Base-by-base conservation (phyloP, 306 rosid genomes). In the Hippophae tibetana region DNA sequence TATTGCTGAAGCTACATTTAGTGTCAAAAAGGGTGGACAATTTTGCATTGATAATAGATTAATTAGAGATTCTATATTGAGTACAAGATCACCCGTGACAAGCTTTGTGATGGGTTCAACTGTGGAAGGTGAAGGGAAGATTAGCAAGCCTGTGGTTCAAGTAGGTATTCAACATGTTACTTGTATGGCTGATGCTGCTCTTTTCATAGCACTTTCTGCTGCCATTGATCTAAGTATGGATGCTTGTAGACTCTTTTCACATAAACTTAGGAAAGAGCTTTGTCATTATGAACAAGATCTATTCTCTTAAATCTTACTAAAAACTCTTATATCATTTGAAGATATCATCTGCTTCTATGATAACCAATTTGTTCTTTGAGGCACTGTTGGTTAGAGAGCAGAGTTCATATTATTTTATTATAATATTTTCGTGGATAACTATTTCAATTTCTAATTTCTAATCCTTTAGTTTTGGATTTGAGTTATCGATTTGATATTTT, bases 201-300 rank as follows among this genome's bases (percentile, higher is more conserved):
- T 92, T 0, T 92, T 92, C 55, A 68, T 87, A 26, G 98, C 95
- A 0, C 80, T 92, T 2, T 84, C 98, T 0, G 96, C 98, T 8
- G 96, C 98, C 56, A 80, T 92, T 66, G 98, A 92, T 78, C 93
- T 87, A 8, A 87, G 98, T 84, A 87, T 92, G 95, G 98, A 92
- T 63, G 96, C 98, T 1, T 92, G 98, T 61, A 69, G 77, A 25
- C 83, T 87, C 50, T 92, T 92, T 70, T 85, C 96, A 0, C 89
- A 69, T 45, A 92, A 85, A 68, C 93, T 92, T 5, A 74, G 98
- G 66, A 87, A 76, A 63, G 98, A 90, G 76, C 95, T 90, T 65
- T 83, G 92, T 68, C 83, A 82, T 44, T 84, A 72, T 7, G 79
- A 84, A 58, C 90, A 83, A 23, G 73, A 79, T 66, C 73, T 58